A percentile compares a stretch with the other conserved stretches of the same genome.
phyloP scores from a whole-genome alignment of 2,329 filamentous ascomycete genomes.

The Ophiostoma ulmi region DNA sequence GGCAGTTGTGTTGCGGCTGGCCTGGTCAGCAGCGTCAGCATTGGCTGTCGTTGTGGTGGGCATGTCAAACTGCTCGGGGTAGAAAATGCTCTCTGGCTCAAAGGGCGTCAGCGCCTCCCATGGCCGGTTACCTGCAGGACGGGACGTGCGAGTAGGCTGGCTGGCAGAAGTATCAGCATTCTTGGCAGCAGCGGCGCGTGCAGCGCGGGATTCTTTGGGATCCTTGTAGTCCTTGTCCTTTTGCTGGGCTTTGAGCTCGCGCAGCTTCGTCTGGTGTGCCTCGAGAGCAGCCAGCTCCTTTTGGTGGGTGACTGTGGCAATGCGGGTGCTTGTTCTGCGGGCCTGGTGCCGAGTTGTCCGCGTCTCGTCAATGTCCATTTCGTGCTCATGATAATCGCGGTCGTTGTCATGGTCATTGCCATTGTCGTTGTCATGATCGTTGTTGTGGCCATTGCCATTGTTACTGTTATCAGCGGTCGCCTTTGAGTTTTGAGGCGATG shows the following conservation, averaged over 20 bases:
- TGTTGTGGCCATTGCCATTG: neutral
- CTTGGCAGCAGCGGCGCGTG: neutral
- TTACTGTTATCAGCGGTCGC: neutral
- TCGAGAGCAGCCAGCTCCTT: conserved; percentile 21
- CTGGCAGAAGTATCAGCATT: neutral
- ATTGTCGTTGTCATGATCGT: neutral
- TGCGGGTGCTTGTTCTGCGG: conserved; percentile 26
- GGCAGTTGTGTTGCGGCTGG: neutral
- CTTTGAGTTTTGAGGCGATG: neutral
- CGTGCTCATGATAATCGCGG: neutral
- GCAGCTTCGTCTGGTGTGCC: conserved; percentile 18
- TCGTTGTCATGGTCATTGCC: neutral
- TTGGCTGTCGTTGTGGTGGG: conserved; percentile 13
- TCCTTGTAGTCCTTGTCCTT: conserved; percentile 12
- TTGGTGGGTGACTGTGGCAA: conserved; percentile 23
- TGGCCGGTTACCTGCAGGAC: conserved; percentile 15
- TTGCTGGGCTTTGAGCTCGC: conserved; percentile 10
- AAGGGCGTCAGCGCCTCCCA: conserved; percentile 28
- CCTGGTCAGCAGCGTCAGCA: neutral
- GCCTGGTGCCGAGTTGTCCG: conserved; percentile 19
- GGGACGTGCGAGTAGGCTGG: conserved; percentile 11
- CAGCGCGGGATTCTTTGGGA: conserved; percentile 4
- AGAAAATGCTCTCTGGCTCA: conserved; percentile 20
- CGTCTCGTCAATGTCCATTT: conserved; percentile 17
- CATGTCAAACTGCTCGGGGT: conserved; percentile 28